These are phyloP conservation scores for Chiua virens DNA, from an alignment of 768 basidiomycete genomes.

Conservation along the genomic window DNA sequence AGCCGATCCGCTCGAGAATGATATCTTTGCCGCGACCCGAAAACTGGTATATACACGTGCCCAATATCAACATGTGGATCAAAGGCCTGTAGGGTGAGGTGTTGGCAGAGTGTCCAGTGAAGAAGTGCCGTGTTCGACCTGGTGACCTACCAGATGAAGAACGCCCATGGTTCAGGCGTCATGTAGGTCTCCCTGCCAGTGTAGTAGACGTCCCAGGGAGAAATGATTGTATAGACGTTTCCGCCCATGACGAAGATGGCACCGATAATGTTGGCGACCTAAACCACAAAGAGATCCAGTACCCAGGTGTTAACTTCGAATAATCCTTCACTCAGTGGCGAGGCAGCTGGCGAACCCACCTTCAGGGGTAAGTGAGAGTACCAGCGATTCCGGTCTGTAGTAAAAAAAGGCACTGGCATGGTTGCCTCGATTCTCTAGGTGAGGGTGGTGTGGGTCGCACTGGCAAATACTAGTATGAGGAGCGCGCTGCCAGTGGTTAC, in stretches of 20 bases:
- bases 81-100: slow-evolving; percentile 41
- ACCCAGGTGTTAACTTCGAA: too few relatives aligned
- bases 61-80: slow-evolving; percentile 66
- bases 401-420: slow-evolving; percentile 27
- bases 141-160: slow-evolving; percentile 54
- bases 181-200: slow-evolving; percentile 62
- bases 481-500: slow-evolving; percentile 8
- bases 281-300: not conserved
- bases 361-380: slow-evolving; percentile 54
- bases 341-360: slow-evolving; percentile 29
- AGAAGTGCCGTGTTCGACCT: too few relatives aligned
- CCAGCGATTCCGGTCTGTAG: slow-evolving; percentile 36
- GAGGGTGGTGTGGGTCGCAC: slow-evolving; percentile 12
- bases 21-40: slow-evolving; percentile 52
- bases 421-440: not conserved
- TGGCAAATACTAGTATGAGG: too few relatives aligned
- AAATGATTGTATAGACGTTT: slow-evolving; percentile 61
- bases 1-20: slow-evolving; percentile 64
- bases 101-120: not conserved
- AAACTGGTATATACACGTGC: slow-evolving; percentile 64
- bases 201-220: slow-evolving; percentile 48
- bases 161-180: slow-evolving; percentile 63
- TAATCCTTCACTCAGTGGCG: too few relatives aligned
- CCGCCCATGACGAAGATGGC: slow-evolving; percentile 58
- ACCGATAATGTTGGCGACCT: slow-evolving; percentile 56